Percentiles rank a stretch among this genome's conserved stretches.
Conservation (phyloP, 2,329 filamentous ascomycete genomes). For the Neocatenulostroma microsporum region DNA sequence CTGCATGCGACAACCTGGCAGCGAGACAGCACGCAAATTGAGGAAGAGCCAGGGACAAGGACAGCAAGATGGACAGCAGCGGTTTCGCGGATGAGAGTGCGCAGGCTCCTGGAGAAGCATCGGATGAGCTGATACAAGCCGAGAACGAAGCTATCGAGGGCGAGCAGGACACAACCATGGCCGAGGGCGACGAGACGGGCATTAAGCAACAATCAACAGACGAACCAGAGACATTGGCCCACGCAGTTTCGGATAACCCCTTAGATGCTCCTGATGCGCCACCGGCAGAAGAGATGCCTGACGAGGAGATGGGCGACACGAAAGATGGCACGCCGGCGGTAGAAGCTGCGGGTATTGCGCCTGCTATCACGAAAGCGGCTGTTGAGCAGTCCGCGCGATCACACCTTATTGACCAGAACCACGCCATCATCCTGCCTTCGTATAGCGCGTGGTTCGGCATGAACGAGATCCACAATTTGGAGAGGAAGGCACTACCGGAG, state of each 20-base stretch:
- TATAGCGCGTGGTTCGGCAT: slow-evolving; percentile 99
- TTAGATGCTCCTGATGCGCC: slow-evolving; percentile 48
- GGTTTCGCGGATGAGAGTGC: slow-evolving; percentile 27
- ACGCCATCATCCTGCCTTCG: slow-evolving; percentile 91
- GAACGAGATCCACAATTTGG: slow-evolving; percentile 81
- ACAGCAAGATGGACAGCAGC: slow-evolving; percentile 13
- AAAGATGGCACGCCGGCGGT: slow-evolving; percentile 34
- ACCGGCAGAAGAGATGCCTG: slow-evolving; percentile 32
- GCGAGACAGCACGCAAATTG: too few relatives aligned
- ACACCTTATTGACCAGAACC: slow-evolving; percentile 86
- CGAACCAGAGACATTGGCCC: slow-evolving; percentile 15
- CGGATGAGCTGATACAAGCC: slow-evolving; percentile 29
- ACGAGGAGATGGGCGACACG: slow-evolving; percentile 53
- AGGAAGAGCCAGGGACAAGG: too few relatives aligned
- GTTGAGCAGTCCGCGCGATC: slow-evolving; percentile 81
- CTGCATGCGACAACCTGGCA: too few relatives aligned
- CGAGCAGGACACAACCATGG: slow-evolving; percentile 29
- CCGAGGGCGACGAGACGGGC: too few relatives aligned
- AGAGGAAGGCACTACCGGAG: slow-evolving; percentile 89
- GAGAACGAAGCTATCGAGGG: slow-evolving; percentile 29
- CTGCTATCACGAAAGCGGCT: slow-evolving; percentile 65
- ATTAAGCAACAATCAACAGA: too few relatives aligned
- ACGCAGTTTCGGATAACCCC: slow-evolving; percentile 31
- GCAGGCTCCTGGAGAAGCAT: slow-evolving; percentile 26
- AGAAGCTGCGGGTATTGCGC: slow-evolving; percentile 33